Evolutionary conservation across 495 filamentous ascomycete species (phyloP).

Genomic region (Immersiella caudata): DNA sequence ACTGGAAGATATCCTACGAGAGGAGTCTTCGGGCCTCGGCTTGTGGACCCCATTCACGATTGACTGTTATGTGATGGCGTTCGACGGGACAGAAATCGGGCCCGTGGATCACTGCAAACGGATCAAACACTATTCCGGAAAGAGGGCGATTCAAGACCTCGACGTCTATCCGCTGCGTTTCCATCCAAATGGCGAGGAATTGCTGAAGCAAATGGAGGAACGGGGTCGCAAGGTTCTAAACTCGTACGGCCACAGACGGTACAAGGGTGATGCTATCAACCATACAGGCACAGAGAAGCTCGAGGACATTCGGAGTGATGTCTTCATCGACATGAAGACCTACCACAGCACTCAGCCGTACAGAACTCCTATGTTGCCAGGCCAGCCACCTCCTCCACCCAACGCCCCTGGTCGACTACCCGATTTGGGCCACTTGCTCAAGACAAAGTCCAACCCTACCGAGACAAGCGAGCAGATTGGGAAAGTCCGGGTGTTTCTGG

Average conservation of each 20-base stretch:
- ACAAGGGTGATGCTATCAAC: not conserved
- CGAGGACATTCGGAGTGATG: not conserved
- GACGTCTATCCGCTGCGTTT: conserved; percentile 33
- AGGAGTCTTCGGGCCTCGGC: conserved; percentile 19
- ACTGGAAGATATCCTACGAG: not conserved
- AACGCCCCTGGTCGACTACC: no score
- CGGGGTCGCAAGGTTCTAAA: not conserved
- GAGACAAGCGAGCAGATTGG: not conserved
- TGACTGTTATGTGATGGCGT: conserved; percentile 39
- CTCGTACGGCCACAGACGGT: not conserved
- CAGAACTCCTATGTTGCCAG: no score
- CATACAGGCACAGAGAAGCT: not conserved
- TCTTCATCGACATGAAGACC: conserved; percentile 5
- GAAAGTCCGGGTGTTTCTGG: not conserved
- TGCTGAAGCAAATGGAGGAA: not conserved
- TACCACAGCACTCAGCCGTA: not conserved
- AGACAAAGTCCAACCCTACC: not conserved
- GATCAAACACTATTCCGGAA: conserved; percentile 39
- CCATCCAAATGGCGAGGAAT: not conserved
- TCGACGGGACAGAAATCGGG: conserved; percentile 42
- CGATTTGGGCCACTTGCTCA: not conserved
- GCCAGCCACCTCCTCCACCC: no score
- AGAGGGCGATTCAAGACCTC: conserved; percentile 38
- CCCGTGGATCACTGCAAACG: conserved; percentile 32
- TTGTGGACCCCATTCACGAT: conserved; percentile 31